phyloP scores from a whole-genome alignment of 179 eudicot species.

The Silene coronaria region DNA sequence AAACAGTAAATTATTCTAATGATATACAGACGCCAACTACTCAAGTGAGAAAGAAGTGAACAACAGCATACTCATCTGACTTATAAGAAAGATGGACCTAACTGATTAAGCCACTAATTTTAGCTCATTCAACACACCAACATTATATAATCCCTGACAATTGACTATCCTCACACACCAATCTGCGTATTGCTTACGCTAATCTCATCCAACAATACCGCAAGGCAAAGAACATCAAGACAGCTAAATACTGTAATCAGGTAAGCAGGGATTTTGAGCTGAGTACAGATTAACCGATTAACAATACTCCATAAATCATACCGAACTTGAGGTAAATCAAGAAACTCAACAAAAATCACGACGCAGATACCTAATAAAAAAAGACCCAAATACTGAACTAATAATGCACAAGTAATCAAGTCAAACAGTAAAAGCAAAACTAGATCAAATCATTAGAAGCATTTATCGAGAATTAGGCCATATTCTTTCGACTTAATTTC shows the following conservation, averaged over 20 bases:
- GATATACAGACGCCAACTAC: neutral
- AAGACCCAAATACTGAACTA: neutral
- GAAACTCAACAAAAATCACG: neutral
- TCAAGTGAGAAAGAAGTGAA: neutral
- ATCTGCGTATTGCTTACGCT: neutral
- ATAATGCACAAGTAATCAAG: neutral
- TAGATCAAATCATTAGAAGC: no score
- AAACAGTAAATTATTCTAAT: neutral
- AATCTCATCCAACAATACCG: neutral
- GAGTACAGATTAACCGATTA: no score
- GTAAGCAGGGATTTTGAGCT: no score
- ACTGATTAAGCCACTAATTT: neutral
- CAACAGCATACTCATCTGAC: neutral
- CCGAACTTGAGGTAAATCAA: neutral
- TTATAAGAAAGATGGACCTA: neutral
- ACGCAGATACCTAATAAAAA: neutral
- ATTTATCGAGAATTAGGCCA: no score
- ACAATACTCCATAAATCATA: no score
- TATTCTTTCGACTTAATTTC: no score
- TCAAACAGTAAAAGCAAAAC: neutral
- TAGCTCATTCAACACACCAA: neutral
- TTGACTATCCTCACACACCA: neutral
- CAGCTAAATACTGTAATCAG: no score
- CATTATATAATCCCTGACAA: neutral
- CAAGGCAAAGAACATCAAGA: neutral